Percentiles rank a stretch among this genome's conserved stretches.
These are phyloP conservation scores for Hericium rajendrae DNA, from an alignment of 768 basidiomycete species.

Conservation along the genomic window DNA sequence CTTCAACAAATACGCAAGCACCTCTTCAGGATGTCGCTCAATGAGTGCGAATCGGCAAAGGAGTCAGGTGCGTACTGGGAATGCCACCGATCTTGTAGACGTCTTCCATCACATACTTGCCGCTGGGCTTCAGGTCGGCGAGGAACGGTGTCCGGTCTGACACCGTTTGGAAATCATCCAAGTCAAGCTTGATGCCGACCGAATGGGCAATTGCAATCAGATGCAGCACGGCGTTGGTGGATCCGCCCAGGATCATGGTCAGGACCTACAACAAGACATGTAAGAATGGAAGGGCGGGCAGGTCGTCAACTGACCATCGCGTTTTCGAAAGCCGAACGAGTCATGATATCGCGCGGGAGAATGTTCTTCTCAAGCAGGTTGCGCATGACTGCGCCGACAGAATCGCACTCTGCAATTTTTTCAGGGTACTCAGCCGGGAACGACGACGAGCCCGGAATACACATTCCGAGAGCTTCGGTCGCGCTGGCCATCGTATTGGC, in stretches of 20 bases:
- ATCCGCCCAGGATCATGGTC: slow-evolving; percentile 95
- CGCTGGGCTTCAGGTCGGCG: slow-evolving; percentile 93
- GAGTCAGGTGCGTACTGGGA: slow-evolving; percentile 54
- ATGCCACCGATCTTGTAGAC: slow-evolving; percentile 94
- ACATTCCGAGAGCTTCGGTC: slow-evolving; percentile 92
- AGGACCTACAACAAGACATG: slow-evolving; percentile 48
- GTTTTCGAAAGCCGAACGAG: slow-evolving; percentile 91
- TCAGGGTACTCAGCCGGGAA: slow-evolving; percentile 91
- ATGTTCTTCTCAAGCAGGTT: slow-evolving; percentile 87
- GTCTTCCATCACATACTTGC: slow-evolving; percentile 98
- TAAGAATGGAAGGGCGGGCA: neutral
- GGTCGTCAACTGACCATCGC: slow-evolving; percentile 63
- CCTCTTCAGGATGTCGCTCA: slow-evolving; percentile 37
- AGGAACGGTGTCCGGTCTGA: slow-evolving; percentile 92
- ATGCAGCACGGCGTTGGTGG: slow-evolving; percentile 95
- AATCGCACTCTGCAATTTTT: slow-evolving; percentile 76
- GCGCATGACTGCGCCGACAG: slow-evolving; percentile 74
- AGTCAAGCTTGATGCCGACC: slow-evolving; percentile 76
- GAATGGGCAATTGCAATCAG: slow-evolving; percentile 95
- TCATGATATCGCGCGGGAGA: slow-evolving; percentile 94
- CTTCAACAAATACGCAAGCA: slow-evolving; percentile 78
- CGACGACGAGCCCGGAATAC: slow-evolving; percentile 92
- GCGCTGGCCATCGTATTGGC: slow-evolving; percentile 98
- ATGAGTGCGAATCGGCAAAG: neutral
- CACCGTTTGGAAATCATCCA: slow-evolving; percentile 91